These are phyloP conservation scores for Alternaria consortialis DNA, from an alignment of 2,329 filamentous ascomycete genomes.

Conservation along the genomic window DNA sequence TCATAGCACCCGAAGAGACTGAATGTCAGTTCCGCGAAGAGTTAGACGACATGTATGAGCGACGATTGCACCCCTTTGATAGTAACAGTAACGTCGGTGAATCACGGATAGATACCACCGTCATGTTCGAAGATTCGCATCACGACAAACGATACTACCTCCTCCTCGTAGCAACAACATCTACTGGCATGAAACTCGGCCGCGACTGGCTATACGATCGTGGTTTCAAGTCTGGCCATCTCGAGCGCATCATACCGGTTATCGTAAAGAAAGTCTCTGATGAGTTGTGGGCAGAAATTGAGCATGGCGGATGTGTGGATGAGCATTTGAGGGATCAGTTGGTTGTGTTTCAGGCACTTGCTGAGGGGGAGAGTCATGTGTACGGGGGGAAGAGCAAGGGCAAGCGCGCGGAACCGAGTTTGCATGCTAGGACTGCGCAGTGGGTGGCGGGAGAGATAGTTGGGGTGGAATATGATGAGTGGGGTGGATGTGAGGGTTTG, in stretches of 20 bases:
- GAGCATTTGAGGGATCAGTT: conserved; percentile 66
- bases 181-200: conserved; percentile 59
- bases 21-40: conserved; percentile 43
- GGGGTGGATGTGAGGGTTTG: conserved; percentile 50
- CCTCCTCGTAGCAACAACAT: conserved; percentile 63
- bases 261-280: conserved; percentile 57
- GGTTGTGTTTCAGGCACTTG: conserved; percentile 67
- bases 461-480: conserved; percentile 51
- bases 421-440: conserved; percentile 58
- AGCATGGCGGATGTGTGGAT: conserved; percentile 61
- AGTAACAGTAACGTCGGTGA: conserved; percentile 18
- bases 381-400: conserved; percentile 37
- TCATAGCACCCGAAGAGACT: conserved; percentile 49
- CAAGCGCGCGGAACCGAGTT: conserved; percentile 44
- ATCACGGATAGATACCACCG: conserved; percentile 20
- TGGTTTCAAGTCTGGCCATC: conserved; percentile 28
- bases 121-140: conserved; percentile 54
- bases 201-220: conserved; percentile 61
- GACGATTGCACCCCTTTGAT: conserved; percentile 17
- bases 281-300: conserved; percentile 58
- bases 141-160: conserved; percentile 61
- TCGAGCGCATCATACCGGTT: conserved; percentile 37
- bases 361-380: conserved; percentile 53
- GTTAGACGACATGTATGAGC: conserved; percentile 36
- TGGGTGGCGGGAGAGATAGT: conserved; percentile 55